phyloP scores from a whole-genome alignment of 345 rosid species.

The Rubroshorea leprosula region DNA sequence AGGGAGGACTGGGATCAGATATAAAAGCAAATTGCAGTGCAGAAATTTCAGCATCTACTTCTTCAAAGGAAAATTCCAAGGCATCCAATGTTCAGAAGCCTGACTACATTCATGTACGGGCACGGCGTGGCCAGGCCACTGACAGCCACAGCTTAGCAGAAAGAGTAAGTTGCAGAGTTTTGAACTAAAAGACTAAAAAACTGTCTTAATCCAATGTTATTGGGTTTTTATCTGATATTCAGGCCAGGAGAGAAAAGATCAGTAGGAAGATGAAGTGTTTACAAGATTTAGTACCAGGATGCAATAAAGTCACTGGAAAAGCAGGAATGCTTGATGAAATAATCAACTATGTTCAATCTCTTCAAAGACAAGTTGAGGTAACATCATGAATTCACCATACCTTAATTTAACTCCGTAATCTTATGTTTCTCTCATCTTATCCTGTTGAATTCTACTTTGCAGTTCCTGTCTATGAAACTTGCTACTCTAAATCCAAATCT shows the following conservation, averaged over 20 bases:
- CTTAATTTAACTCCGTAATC: not conserved
- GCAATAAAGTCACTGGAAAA: constrained; percentile 57
- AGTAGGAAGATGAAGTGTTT: constrained; percentile 67
- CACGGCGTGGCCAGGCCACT: constrained; percentile 26
- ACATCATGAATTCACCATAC: not conserved
- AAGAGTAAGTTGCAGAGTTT: constrained; percentile 26
- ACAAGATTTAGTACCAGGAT: constrained; percentile 71
- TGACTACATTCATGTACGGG: constrained; percentile 27
- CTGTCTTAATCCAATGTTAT: not conserved
- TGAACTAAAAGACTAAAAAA: not conserved
- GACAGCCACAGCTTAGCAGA: constrained; percentile 42
- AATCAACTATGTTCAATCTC: constrained; percentile 78
- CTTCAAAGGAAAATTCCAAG: constrained; percentile 26
- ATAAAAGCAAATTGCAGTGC: constrained; percentile 21
- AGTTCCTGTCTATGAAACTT: constrained; percentile 87
- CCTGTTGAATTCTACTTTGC: constrained; percentile 9
- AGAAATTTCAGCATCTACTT: constrained; percentile 23
- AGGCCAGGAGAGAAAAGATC: constrained; percentile 76
- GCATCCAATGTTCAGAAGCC: constrained; percentile 29
- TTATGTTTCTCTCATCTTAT: not conserved
- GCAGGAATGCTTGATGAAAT: constrained; percentile 92
- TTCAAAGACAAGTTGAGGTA: constrained; percentile 79
- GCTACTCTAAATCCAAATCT: constrained; percentile 52
- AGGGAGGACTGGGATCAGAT: constrained; percentile 27
- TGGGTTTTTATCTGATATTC: not conserved